Evolutionary conservation across 352 stramenopile genomes (phyloP), one percentile per base, ranked within the genome.

Genomic region (Pythium insidiosum): DNA sequence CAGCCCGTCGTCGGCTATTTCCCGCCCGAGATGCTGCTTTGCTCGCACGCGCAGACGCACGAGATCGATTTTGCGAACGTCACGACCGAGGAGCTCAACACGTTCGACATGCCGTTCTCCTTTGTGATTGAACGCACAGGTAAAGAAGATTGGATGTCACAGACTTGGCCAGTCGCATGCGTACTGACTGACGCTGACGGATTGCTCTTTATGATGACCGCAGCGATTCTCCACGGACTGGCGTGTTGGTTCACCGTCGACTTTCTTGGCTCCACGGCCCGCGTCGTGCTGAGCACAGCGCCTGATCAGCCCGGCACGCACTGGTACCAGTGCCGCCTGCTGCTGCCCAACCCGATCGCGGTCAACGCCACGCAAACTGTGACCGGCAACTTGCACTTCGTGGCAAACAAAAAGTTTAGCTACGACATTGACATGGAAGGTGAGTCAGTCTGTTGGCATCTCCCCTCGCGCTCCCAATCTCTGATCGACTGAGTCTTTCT

Each of bases 231-330:
- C 49, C 96, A 97, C 63, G 97, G 96, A 5, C 83, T 99, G 38
- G 96, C 94, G 18, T 97, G 95, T 53, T 99, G 97, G 97, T 99
- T 99, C 66, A 98, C 94, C 4, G 86, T 98, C 21, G 93, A 99
- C 59, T 99, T 99, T 53, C 70, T 84, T 30, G 95, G 95, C 3
- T 88, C 73, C 13, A 71, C 74, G 21, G 58, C 80, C 7, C 64
- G 68, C 5, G 71, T 97, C 6, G 73, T 90, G 37, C 73, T 97
- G 12, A 94, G 71, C 50, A 97, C 90, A 11, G 77, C 66, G 13
- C 78, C 76, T 2, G 69, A 86, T 12, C 69, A 80, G 16, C 58
- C 65, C 15, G 78, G 77, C 26, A 92, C 81, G 25, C 78, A 92
- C 52, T 94, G 79, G 81, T 98, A 98, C 56, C 94, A 98, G 62